Evolutionary conservation across 805 yeast species (phyloP), one percentile per base, ranked within the genome.

Genomic region (Starmerella cellae): DNA sequence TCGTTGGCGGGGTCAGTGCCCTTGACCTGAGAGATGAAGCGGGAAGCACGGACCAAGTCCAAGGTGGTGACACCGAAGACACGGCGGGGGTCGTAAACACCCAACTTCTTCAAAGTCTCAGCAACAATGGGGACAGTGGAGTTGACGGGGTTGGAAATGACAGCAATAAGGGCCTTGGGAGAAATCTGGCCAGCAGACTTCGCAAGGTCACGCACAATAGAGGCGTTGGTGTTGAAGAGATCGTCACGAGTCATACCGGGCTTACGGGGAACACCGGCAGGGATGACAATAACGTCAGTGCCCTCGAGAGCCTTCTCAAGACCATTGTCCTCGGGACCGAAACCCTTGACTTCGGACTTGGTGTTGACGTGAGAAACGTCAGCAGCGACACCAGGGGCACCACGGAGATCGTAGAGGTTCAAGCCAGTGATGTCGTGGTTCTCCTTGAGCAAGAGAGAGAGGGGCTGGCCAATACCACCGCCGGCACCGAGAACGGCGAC

Each of bases 171-270:
- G 47, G 95, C 95, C 55, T 82, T 73, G 60, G 95, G 95, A 52
- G 82, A 73, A 64, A 70, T 61, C 52, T 80, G 82, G 48, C 93
- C 94, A 55, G 75, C 75, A 42, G 85, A 81, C 66, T 78, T 71
- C 61, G 94, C 94, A 64, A 87, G 73, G 65, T 82, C 95, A 63
- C 91, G 78, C 50, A 87, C 95, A 64, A 87, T 87, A 40, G 93
- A 79, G 41, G 96, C 96, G 61, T 87, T 87, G 70, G 93, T 87
- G 72, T 82, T 79, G 79, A 87, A 87, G 58, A 87, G 72, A 63
- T 87, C 96, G 64, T 87, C 96, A 73, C 96, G 82, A 60, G 95
- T 83, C 96, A 87, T 87, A 65, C 96, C 96, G 55, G 96, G 96
- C 71, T 85, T 87, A 76, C 93, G 82, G 71, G 94, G 96, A 45